phyloP scores from a whole-genome alignment of 2,329 filamentous ascomycete species.

The Aureobasidium uvarum region DNA sequence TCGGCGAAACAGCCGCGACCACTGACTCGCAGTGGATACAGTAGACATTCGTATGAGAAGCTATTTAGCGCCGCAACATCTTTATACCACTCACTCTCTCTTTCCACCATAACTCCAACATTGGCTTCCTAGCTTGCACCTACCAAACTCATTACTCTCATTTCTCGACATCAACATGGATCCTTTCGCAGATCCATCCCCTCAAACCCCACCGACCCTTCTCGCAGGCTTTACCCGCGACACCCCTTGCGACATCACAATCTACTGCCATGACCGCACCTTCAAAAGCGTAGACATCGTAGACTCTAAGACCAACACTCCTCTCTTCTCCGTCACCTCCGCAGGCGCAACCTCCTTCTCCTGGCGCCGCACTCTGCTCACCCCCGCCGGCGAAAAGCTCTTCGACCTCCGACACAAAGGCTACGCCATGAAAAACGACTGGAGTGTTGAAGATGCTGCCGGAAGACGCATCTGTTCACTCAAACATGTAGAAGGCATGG shows the following conservation, averaged over 20 bases:
- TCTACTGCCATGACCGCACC: constrained; percentile 10
- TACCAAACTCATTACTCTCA: no score
- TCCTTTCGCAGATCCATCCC: not conserved
- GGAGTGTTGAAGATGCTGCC: not conserved
- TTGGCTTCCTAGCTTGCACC: not conserved
- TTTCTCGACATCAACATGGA: not conserved
- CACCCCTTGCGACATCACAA: not conserved
- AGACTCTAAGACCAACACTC: not conserved
- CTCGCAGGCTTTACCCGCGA: not conserved
- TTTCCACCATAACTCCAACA: not conserved
- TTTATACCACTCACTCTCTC: not conserved
- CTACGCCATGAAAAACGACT: constrained; percentile 13
- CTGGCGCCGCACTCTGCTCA: constrained; percentile 6
- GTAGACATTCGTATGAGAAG: not conserved
- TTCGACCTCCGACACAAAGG: constrained; percentile 14
- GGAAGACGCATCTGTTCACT: not conserved
- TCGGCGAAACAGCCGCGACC: not conserved
- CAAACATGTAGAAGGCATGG: not conserved
- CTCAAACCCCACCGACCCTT: not conserved
- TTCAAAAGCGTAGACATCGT: not conserved
- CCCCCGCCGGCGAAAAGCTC: not conserved
- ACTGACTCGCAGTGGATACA: not conserved
- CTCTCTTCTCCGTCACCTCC: not conserved
- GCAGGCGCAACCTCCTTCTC: constrained; percentile 1
- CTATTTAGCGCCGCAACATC: not conserved